phyloP scores from a whole-genome alignment of 2,329 filamentous ascomycete species.

The Trichocomaceae sp. region DNA sequence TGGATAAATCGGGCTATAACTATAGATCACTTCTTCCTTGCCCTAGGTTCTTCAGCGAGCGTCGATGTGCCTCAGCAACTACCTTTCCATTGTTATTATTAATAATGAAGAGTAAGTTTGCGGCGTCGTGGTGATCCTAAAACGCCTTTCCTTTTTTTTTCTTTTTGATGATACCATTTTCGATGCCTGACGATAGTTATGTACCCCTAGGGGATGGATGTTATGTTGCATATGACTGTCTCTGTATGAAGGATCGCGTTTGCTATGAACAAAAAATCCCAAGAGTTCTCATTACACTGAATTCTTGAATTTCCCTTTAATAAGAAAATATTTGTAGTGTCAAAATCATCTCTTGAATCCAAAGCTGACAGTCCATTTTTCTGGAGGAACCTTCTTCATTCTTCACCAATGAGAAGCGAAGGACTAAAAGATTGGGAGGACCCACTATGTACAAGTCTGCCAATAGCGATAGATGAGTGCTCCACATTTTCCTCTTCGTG shows the following conservation, averaged over 20 bases:
- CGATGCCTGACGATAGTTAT: neutral
- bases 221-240: neutral
- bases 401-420: neutral
- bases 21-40: neutral
- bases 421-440: neutral
- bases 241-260: neutral
- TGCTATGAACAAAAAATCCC: neutral
- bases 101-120: neutral
- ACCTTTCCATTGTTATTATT: neutral
- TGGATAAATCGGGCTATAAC: neutral
- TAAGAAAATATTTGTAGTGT: no score
- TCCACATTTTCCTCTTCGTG: no score
- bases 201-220: neutral
- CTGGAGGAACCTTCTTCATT: no score
- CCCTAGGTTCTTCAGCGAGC: neutral
- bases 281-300: neutral
- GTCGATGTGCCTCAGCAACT: conserved; percentile 2
- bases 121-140: neutral
- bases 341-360: neutral
- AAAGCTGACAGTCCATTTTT: no score
- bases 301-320: neutral
- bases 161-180: neutral
- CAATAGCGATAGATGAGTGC: neutral
- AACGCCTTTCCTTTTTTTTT: neutral
- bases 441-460: neutral